These are phyloP conservation scores for Tephrocybe sp. DNA, from an alignment of 768 basidiomycete genomes.

Conservation along the genomic window DNA sequence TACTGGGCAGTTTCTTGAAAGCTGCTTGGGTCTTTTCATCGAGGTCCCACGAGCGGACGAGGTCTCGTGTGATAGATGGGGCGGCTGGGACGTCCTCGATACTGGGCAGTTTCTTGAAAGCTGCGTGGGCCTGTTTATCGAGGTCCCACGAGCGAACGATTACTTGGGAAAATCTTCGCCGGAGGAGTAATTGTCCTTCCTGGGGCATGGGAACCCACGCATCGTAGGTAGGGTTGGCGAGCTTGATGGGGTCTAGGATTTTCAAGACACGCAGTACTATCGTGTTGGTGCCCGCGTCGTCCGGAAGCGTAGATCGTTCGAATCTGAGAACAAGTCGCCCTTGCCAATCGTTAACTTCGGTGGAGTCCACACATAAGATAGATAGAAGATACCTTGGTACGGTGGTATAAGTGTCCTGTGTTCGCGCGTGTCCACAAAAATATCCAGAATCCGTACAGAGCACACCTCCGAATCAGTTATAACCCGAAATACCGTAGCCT, in stretches of 20 bases:
- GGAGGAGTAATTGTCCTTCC: background rate
- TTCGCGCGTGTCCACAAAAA: background rate
- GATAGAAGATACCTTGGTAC: background rate
- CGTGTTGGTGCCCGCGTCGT: background rate
- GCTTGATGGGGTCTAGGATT: background rate
- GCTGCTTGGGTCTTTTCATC: no score
- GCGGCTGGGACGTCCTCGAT: background rate
- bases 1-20: no score
- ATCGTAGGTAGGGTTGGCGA: background rate
- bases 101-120: background rate
- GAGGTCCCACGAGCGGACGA: background rate
- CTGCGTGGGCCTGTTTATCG: background rate
- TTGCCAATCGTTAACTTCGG: background rate
- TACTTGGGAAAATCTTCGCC: background rate
- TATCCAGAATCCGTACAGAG: background rate
- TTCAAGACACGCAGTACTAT: background rate
- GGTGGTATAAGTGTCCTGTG: background rate
- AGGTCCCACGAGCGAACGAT: background rate
- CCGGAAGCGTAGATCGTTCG: background rate
- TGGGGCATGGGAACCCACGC: background rate
- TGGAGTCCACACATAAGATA: background rate
- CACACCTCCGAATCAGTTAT: background rate
- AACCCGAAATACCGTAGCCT: background rate
- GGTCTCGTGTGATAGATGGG: background rate
- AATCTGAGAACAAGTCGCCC: background rate